A percentile compares a stretch with the other conserved stretches of the same genome.
Conservation (phyloP, 2,329 filamentous ascomycete genomes). For the Fusarium bulbicola region DNA sequence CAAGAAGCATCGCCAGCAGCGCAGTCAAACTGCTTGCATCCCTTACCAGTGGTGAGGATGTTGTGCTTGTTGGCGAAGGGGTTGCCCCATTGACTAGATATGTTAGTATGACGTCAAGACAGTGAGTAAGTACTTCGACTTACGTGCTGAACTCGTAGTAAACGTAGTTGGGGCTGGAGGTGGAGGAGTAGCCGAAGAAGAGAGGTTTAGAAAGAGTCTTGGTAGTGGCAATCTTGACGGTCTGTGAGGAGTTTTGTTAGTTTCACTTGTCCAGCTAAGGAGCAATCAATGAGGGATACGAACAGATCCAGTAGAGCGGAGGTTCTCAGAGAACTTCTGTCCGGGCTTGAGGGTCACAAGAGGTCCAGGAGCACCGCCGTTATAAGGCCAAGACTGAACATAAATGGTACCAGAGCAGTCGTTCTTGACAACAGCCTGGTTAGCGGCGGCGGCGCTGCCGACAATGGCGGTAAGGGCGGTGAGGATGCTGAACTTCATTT, state of each 20-base stretch:
- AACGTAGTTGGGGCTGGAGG: conserved; percentile 47
- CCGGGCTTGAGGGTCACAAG: conserved; percentile 47
- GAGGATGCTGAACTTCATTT: conserved; percentile 44
- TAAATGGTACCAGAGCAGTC: conserved; percentile 47
- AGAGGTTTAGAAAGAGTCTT: conserved; percentile 50
- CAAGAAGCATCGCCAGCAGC: conserved; percentile 48
- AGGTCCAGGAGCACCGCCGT: conserved; percentile 45
- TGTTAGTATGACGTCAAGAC: background rate
- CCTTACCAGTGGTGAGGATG: conserved; percentile 48
- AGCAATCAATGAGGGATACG: too few species aligned
- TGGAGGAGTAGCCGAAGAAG: conserved; percentile 55
- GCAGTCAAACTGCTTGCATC: conserved; percentile 53
- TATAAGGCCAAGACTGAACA: conserved; percentile 51
- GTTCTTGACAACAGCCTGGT: conserved; percentile 50
- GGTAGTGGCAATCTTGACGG: conserved; percentile 53
- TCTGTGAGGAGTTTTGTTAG: conserved; percentile 10
- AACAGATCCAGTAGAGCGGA: conserved; percentile 47
- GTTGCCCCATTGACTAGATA: conserved; percentile 44
- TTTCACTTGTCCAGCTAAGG: too few species aligned
- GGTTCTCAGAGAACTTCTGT: conserved; percentile 49
- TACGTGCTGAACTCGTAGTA: conserved; percentile 54
- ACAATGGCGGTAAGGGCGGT: conserved; percentile 45
- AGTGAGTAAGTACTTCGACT: background rate
- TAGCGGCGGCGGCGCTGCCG: conserved; percentile 43
- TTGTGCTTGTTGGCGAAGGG: conserved; percentile 51